Evolutionary conservation across 352 stramenopile species (phyloP).

Genomic region (Phytophthora nicotianae): DNA sequence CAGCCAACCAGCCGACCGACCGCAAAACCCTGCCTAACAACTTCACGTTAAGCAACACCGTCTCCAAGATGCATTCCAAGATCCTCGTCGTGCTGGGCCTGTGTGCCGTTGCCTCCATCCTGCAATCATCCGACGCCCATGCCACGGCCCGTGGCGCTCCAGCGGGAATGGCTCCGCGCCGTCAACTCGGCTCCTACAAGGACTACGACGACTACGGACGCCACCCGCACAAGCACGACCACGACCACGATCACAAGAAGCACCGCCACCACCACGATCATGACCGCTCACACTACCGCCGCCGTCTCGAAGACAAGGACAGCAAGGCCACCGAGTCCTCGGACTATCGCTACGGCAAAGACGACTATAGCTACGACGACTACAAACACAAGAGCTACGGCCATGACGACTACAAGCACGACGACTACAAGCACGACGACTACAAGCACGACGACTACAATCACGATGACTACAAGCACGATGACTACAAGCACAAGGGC

Average conservation of each 20-base stretch:
- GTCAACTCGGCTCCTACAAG: constrained; percentile 25
- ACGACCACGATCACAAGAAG: constrained; percentile 12
- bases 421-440: not conserved
- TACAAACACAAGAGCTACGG: too few relatives aligned
- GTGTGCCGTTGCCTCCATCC: constrained; percentile 15
- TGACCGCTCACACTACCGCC: constrained; percentile 21
- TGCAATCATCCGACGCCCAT: constrained; percentile 15
- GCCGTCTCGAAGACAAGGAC: constrained; percentile 23
- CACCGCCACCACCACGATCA: constrained; percentile 18
- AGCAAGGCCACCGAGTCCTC: constrained; percentile 22
- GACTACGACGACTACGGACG: constrained; percentile 26
- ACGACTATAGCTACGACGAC: constrained; percentile 7
- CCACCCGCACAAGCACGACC: constrained; percentile 7
- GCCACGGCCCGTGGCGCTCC: not conserved
- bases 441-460: constrained; percentile 1
- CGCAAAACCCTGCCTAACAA: not conserved
- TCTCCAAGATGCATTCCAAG: constrained; percentile 27
- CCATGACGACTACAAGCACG: constrained; percentile 2
- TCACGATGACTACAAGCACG: not conserved
- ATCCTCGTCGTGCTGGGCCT: constrained; percentile 15
- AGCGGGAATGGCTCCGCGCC: constrained; percentile 5
- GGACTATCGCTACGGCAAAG: constrained; percentile 18
- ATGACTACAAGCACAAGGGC: constrained; percentile 7
- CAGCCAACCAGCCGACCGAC: not conserved
- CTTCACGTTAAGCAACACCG: too few relatives aligned